Conservation (phyloP, 2,329 filamentous ascomycete genomes). For the Furcasterigmium furcatum region DNA sequence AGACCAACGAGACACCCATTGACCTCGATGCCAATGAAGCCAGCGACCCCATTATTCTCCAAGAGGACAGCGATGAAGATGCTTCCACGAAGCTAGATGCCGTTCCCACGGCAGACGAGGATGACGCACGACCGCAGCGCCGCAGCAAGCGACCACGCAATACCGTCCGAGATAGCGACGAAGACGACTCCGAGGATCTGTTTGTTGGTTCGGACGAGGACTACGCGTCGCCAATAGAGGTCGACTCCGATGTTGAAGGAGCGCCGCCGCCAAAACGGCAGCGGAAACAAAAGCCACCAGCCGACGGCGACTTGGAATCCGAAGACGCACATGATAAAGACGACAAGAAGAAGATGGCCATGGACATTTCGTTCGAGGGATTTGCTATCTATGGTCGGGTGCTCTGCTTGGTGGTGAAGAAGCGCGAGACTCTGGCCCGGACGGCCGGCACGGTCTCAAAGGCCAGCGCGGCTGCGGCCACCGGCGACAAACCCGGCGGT, state of each 20-base stretch:
- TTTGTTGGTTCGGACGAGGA: conserved; percentile 27
- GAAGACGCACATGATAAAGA: conserved; percentile 30
- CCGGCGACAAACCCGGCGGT: conserved; percentile 49
- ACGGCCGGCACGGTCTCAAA: conserved; percentile 21
- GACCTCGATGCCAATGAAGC: conserved; percentile 24
- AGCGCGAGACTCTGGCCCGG: conserved; percentile 55
- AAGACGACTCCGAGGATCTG: conserved; percentile 16
- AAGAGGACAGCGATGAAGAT: conserved; percentile 57
- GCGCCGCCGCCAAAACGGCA: conserved; percentile 40
- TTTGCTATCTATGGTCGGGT: conserved; percentile 95
- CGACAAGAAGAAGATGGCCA: conserved; percentile 87
- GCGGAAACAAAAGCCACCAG: conserved; percentile 29
- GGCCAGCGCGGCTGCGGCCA: conserved; percentile 17
- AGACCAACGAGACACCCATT: conserved; percentile 49
- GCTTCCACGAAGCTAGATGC: conserved; percentile 50
- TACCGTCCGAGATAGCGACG: conserved; percentile 17
- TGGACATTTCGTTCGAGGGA: conserved; percentile 88
- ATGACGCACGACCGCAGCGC: conserved; percentile 10
- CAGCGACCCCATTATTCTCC: conserved; percentile 30
- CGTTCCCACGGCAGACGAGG: conserved; percentile 45
- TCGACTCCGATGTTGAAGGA: conserved; percentile 31
- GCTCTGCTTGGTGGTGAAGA: conserved; percentile 83
- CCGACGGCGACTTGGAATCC: conserved; percentile 21
- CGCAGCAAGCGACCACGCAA: conserved; percentile 17
- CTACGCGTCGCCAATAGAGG: conserved; percentile 28